Evolutionary conservation across 441 rosid genomes (phyloP).

Genomic region (Hura crepitans): DNA sequence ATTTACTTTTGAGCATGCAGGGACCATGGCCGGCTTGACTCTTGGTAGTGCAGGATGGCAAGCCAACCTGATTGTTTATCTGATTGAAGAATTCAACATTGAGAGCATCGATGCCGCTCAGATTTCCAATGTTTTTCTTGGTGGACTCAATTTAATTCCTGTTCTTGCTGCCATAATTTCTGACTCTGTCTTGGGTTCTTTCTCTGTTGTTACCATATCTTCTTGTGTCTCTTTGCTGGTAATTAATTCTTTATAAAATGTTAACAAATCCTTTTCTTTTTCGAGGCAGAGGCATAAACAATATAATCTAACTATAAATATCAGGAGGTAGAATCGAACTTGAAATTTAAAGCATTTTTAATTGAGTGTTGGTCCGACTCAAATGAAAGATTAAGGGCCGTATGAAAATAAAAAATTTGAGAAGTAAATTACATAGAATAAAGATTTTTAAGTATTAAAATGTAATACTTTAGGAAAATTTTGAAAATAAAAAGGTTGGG

Average conservation of each 20-base stretch:
- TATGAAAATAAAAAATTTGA: no score
- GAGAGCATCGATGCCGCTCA: constrained; percentile 35
- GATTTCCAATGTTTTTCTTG: constrained; percentile 23
- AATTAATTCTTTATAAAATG: background rate
- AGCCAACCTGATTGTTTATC: constrained; percentile 43
- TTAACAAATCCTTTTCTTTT: no score
- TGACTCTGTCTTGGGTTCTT: constrained; percentile 32
- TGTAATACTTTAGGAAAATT: no score
- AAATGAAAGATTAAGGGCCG: no score
- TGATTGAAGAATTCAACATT: constrained; percentile 38
- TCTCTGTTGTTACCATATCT: constrained; percentile 21
- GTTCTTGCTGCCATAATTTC: constrained; percentile 31
- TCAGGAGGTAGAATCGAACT: no score
- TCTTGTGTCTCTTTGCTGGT: constrained; percentile 30
- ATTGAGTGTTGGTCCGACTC: no score
- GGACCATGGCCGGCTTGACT: constrained; percentile 30
- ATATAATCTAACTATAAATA: no score
- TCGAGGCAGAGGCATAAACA: no score
- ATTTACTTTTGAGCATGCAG: constrained; percentile 17
- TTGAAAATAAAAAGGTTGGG: no score
- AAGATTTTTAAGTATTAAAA: no score
- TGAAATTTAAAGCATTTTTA: no score
- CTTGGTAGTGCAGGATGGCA: constrained; percentile 36
- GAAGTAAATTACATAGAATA: no score
- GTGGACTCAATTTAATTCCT: constrained; percentile 26